Evolutionary conservation across 805 yeast species (phyloP), one percentile per base, ranked within the genome.

Genomic region (Barnettozyma sucrosica): DNA sequence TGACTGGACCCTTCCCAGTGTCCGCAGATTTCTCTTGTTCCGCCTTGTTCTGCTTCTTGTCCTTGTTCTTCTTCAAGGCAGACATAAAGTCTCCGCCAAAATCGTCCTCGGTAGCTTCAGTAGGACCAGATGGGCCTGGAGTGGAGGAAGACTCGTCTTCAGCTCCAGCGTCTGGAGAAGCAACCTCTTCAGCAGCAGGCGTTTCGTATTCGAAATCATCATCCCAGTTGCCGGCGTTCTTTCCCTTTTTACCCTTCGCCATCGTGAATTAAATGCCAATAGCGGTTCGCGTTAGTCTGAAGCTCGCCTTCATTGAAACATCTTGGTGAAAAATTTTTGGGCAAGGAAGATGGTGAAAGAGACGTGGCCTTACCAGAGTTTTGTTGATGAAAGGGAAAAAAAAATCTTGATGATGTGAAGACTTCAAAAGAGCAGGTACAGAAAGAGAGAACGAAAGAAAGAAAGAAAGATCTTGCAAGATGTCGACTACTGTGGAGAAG

Each of bases 191-290:
- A 36, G 74, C 75, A 48, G 66, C 69, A 13, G 77, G 72, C 39
- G 66, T 62, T 25, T 77, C 83, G 32, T 66, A 68, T 47, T 77
- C 85, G 41, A 72, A 68, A 10, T 81, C 88, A 26, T 85, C 93
- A 49, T 86, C 95, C 93, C 93, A 86, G 38, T 83, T 89, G 38
- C 77, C 85, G 49, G 82, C 86, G 46, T 81, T 76, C 64, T 79
- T 72, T 50, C 72, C 72, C 63, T 82, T 86, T 74, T 81, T 85
- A 54, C 72, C 75, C 58, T 78, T 80, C 51, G 71, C 76, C 49
- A 46, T 43, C 38, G 24, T 28, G n/a, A 28, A 28, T 28, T 28
- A 28, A 28, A 28, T 13, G 32, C 32, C 32, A 16, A 28, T 28
- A 28, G 16, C 32, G 16, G 32, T 28, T 28, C 7, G 11, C 14